Conservation (phyloP, 129 eudicot species). For the Deinandra increscens region DNA sequence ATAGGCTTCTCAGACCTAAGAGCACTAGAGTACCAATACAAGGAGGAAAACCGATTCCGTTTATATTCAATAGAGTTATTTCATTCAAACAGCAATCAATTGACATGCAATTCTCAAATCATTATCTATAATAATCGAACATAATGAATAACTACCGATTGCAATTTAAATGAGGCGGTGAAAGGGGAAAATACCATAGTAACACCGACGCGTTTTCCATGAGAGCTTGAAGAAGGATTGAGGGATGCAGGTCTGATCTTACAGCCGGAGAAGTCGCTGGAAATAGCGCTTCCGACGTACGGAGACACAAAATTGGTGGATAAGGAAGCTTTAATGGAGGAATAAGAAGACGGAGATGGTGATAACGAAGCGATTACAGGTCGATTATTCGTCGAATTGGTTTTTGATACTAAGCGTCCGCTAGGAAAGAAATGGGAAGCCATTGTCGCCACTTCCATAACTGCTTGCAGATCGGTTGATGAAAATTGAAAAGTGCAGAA, state of each 20-base stretch:
- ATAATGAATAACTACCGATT: neutral
- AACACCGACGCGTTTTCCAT: slow-evolving; percentile 59
- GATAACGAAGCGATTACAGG: slow-evolving; percentile 21
- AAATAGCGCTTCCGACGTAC: slow-evolving; percentile 42
- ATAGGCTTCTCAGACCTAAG: neutral
- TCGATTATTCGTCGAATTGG: slow-evolving; percentile 20
- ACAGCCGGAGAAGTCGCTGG: slow-evolving; percentile 49
- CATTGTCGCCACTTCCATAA: slow-evolving; percentile 49
- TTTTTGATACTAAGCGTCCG: slow-evolving; percentile 27
- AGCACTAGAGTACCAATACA: neutral
- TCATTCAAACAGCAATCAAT: neutral
- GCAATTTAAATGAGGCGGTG: neutral
- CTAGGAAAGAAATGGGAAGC: slow-evolving; percentile 49
- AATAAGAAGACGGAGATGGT: slow-evolving; percentile 22
- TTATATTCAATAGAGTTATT: no score
- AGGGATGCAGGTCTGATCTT: slow-evolving; percentile 58
- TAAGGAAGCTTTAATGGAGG: slow-evolving; percentile 39
- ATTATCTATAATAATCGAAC: neutral
- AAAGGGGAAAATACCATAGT: slow-evolving; percentile 58
- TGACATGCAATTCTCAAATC: neutral
- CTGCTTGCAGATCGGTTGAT: slow-evolving; percentile 4
- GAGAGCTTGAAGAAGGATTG: slow-evolving; percentile 40
- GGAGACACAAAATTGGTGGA: slow-evolving; percentile 59
- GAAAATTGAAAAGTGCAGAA: neutral
- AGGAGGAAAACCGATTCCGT: no score